Evolutionary conservation across 1,284 basidiomycete species (phyloP).

Genomic region (Pterulicium gracile): DNA sequence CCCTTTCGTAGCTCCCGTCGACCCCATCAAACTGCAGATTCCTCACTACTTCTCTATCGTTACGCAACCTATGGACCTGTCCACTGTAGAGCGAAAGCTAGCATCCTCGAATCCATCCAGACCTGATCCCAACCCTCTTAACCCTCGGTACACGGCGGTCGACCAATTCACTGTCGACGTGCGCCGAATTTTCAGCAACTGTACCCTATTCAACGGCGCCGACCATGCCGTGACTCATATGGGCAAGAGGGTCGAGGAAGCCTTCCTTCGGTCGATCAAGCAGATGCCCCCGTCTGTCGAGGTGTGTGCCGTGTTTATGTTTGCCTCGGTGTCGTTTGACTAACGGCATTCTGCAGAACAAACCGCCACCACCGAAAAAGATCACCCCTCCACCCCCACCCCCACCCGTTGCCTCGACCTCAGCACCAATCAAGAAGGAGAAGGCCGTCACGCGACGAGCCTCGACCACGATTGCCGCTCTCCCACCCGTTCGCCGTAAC

Average conservation of each 20-base stretch:
- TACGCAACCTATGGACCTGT: slow-evolving; percentile 89
- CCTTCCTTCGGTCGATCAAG: slow-evolving; percentile 85
- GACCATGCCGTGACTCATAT: slow-evolving; percentile 75
- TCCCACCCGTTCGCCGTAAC: slow-evolving; percentile 61
- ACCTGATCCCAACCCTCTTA: slow-evolving; percentile 53
- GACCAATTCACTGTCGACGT: slow-evolving; percentile 81
- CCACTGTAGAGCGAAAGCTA: slow-evolving; percentile 89
- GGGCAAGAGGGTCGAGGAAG: slow-evolving; percentile 74
- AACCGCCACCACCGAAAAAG: slow-evolving; percentile 40
- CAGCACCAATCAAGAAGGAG: slow-evolving; percentile 34
- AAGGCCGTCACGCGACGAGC: slow-evolving; percentile 42
- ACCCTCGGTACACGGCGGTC: slow-evolving; percentile 63
- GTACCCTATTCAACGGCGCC: slow-evolving; percentile 85
- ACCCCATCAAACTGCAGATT: slow-evolving; percentile 81
- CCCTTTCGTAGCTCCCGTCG: slow-evolving; percentile 85
- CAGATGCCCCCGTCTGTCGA: slow-evolving; percentile 71
- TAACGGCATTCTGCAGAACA: slow-evolving; percentile 31
- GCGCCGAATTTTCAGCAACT: slow-evolving; percentile 83
- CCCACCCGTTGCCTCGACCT: slow-evolving; percentile 25
- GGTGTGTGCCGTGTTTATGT: slow-evolving; percentile 34
- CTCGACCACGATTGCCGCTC: slow-evolving; percentile 61
- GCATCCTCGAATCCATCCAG: slow-evolving; percentile 68
- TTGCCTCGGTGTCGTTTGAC: slow-evolving; percentile 10
- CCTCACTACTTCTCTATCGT: slow-evolving; percentile 88
- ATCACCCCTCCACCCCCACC: slow-evolving; percentile 31